A percentile compares a stretch with the other conserved stretches of the same genome.
phyloP scores from a whole-genome alignment of 2,329 filamentous ascomycete genomes.

The Verticillium nonalfalfae region DNA sequence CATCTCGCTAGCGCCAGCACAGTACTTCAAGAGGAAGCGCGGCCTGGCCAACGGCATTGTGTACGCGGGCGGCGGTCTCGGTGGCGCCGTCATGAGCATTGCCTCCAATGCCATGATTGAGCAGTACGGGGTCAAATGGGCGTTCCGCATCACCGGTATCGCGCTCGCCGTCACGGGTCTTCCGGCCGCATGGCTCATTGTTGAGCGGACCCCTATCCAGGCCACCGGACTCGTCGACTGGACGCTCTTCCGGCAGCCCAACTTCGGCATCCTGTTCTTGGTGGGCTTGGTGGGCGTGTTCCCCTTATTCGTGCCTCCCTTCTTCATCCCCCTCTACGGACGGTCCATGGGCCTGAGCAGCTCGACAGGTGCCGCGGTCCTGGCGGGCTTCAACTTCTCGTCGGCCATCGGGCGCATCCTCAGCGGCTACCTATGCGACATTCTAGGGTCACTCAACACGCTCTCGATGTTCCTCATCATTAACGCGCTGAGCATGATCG shows the following conservation, averaged over 20 bases:
- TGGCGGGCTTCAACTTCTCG: slow-evolving; percentile 56
- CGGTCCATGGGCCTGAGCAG: slow-evolving; percentile 47
- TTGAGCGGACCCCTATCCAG: slow-evolving; percentile 35
- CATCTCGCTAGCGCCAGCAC: slow-evolving; percentile 39
- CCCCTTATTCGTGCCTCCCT: slow-evolving; percentile 53
- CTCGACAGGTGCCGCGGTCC: slow-evolving; percentile 45
- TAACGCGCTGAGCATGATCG: slow-evolving; percentile 51
- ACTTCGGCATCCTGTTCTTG: slow-evolving; percentile 46
- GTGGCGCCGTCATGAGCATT: slow-evolving; percentile 46
- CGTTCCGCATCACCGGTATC: slow-evolving; percentile 45
- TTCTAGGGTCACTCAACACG: slow-evolving; percentile 48
- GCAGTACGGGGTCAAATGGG: slow-evolving; percentile 39
- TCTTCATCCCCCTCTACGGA: slow-evolving; percentile 53
- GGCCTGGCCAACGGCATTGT: slow-evolving; percentile 51
- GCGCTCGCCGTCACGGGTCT: slow-evolving; percentile 43
- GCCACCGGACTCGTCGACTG: slow-evolving; percentile 40
- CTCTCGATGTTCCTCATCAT: slow-evolving; percentile 43
- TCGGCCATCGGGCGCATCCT: slow-evolving; percentile 51
- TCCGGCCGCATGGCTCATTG: slow-evolving; percentile 48
- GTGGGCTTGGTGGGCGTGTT: slow-evolving; percentile 51
- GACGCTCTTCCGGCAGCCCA: slow-evolving; percentile 42
- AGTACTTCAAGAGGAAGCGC: slow-evolving; percentile 47
- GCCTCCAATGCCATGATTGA: slow-evolving; percentile 40
- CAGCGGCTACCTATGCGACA: slow-evolving; percentile 47
- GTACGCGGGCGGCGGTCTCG: slow-evolving; percentile 47